phyloP scores from a whole-genome alignment of 495 filamentous ascomycete species.

The Cercophora samala region DNA sequence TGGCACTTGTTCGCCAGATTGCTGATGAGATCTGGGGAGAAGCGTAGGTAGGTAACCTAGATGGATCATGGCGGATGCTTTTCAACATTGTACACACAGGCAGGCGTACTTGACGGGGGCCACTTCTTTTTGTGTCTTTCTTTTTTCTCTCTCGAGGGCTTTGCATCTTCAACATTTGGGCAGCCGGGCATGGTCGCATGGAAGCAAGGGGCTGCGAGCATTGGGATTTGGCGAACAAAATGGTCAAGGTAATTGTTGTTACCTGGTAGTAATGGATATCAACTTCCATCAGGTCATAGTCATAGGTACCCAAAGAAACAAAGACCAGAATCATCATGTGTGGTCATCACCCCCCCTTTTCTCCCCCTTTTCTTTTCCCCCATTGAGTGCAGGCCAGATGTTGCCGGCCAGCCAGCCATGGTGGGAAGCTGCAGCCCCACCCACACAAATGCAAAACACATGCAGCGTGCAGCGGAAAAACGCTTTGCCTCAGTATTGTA shows the following conservation, averaged over 20 bases:
- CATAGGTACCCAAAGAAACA: neutral
- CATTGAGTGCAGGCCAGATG: neutral
- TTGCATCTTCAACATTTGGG: conserved; percentile 2
- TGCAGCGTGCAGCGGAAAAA: conserved; percentile 23
- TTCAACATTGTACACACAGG: neutral
- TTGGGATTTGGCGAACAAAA: conserved; percentile 1
- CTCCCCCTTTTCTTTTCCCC: neutral
- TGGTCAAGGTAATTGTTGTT: too few species aligned
- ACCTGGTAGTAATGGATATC: conserved; percentile 24
- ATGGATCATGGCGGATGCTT: neutral
- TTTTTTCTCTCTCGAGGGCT: too few species aligned
- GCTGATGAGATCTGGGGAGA: conserved; percentile 70
- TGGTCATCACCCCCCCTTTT: neutral
- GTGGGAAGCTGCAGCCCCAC: neutral
- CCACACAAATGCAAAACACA: neutral
- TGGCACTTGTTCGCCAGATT: conserved; percentile 63
- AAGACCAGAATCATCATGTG: neutral
- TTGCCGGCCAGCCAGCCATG: neutral
- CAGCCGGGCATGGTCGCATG: neutral
- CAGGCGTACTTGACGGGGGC: neutral
- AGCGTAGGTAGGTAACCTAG: too few species aligned
- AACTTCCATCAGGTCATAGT: conserved; percentile 17
- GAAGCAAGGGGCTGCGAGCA: neutral
- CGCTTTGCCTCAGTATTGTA: conserved; percentile 23
- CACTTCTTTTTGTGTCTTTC: too few species aligned